Evolutionary conservation across 306 rosid species (phyloP).

Genomic region (Corylus heterophylla): DNA sequence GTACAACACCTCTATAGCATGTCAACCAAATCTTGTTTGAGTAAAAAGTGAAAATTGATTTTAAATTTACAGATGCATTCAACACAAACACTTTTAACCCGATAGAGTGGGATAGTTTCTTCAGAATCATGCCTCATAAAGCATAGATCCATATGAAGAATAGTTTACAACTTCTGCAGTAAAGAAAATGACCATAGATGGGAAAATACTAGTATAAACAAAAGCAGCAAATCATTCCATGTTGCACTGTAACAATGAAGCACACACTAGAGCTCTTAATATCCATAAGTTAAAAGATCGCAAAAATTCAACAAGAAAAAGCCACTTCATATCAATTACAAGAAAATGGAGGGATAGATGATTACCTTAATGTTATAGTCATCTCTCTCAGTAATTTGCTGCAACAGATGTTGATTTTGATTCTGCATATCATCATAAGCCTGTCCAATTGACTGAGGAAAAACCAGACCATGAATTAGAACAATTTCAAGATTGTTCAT

Average conservation of each 20-base stretch:
- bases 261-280: not conserved
- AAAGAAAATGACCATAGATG: not conserved
- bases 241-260: not conserved
- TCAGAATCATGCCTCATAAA: not conserved
- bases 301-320: not conserved
- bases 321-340: not conserved
- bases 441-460: constrained; percentile 86
- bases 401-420: constrained; percentile 95
- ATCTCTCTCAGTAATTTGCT: constrained; percentile 95
- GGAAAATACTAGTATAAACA: not conserved
- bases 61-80: not conserved
- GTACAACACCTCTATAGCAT: not conserved
- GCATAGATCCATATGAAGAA: not conserved
- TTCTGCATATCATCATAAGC: constrained; percentile 97
- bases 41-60: not conserved
- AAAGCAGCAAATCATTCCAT: not conserved
- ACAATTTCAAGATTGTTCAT: constrained; percentile 2
- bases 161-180: not conserved
- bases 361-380: constrained; percentile 96
- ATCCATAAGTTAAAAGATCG: not conserved
- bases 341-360: not conserved
- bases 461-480: constrained; percentile 21
- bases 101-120: not conserved
- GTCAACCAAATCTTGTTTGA: not conserved
- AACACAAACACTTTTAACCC: not conserved